Evolutionary conservation across 441 rosid genomes (phyloP), one percentile per base, ranked within the genome.

Genomic region (Omphalea diandra): DNA sequence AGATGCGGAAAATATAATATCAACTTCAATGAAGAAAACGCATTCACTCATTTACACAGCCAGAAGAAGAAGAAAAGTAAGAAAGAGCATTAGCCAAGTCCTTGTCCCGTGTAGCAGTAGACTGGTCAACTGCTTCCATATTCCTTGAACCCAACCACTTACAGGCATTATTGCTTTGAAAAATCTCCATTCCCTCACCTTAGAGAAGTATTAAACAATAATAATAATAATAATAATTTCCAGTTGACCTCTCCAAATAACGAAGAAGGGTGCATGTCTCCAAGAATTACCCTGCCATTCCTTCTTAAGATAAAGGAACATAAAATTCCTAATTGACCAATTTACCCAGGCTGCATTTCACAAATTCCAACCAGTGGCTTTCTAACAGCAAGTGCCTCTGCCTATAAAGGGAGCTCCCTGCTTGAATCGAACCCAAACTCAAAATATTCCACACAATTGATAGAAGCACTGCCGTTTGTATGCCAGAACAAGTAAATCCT

Each of bases 311-410:
- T 38, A 12, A 61, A 36, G 31, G 22, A 36, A 38, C 46, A 38
- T n/a, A 32, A 58, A 8, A 2, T 9, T 20, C 12, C 17, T 26
- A 38, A 43, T 1, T 22, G 56, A 52, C 29, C 29, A 22, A 22
- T 22, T 52, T 52, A 9, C 14, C 8, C 14, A 59, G n/a, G 53
- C 41, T 10, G 59, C 44, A 66, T 52, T 65, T 66, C n/a, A 35
- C 47, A 66, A 41, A 50, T 66, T 36, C 46, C 58, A 32, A 20
- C 18, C 58, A 38, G 20, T 50, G 3, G 44, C 29, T 2, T 31
- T 44, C 44, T 14, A 38, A 35, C 26, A n/a, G 55, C 69, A 65
- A 65, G 22, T 12, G 17, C 44, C 33, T 3, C 14, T 12, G 17
- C 44, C 33, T 3, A 18, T 12, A 47, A 22, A 14, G 27, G 58